Base-by-base conservation (phyloP, 345 rosid species). In the Pseudoturritis turrita region DNA sequence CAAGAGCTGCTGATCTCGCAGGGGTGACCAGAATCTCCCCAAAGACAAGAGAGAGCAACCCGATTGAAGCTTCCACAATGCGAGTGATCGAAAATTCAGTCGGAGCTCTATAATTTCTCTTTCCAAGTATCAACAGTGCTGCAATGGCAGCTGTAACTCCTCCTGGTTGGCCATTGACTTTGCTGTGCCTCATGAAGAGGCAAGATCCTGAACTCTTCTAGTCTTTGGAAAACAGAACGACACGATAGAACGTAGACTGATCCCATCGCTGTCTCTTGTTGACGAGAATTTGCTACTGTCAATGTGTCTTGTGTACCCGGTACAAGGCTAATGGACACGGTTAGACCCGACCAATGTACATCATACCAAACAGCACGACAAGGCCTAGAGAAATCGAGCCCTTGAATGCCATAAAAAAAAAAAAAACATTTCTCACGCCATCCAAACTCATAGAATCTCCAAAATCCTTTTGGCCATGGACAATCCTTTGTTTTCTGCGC, bases 201-300 rank as follows among this genome's bases (percentile, higher is more conserved):
- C 31, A 89, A 57, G 79, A 84, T 79, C 74, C 87, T 77, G 21
- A 84, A 68, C 37, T 84, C 77, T 50, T 58, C 54, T 26, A 72
- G 40, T 18, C 61, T 68, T 3, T 75, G 81, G 69, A 85, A 80
- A 31, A 85, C 21, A 68, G 64, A 78, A 80, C 78, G 84, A 58
- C 87, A 82, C 5, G 87, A n/a, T 28, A 89, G 50, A 54, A 87
- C 91, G 10, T 89, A 89, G 33, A 86, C 83, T 15, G 96, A 89
- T 71, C 96, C 96, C 81, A 87, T 80, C 6, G 87, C 91, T 0
- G 91, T 87, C 56, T 91, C 96, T 75, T 85, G 96, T 0, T 80
- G 84, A 1, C 96, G 81, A 22, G 91, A 83, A 76, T 89, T 89
- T 0, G 96, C 83, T 2, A 80, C 58, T 17, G 83, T 75, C 29